Base-by-base conservation (phyloP, 2,329 filamentous ascomycete species). In the Alternaria burnsii region DNA sequence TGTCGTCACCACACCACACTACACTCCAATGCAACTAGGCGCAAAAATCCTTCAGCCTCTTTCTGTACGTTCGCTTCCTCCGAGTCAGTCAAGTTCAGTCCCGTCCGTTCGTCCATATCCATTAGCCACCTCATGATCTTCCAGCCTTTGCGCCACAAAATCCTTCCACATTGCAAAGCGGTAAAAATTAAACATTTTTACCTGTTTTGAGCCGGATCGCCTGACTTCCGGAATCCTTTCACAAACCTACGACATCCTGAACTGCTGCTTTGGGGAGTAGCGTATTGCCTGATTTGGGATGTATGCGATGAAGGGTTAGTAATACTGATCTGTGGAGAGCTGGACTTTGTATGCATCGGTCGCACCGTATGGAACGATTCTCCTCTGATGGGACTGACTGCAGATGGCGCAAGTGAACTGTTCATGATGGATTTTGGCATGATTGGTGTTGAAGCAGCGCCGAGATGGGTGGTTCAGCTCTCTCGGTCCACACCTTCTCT, bases 111-210 rank as follows among this genome's bases (percentile, higher is more conserved):
- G 32, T 24, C 20, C 30, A 50, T 22, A 16, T 20, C 30, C 30
- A 22, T n/a, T 24, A 20, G 16, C 46, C 36, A 36, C 46, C 30
- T 36, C 32, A 50, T 38, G 32, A 50, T 38, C 46, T 26, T 34
- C 46, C 30, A 34, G 46, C 46, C 9, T 34, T 24, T 50, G 46
- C 46, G 30, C 46, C 46, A 50, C 46, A 20, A 18, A 50, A 50
- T 50, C 46, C 32, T 50, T 50, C 46, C 32, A 36, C 46, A n/a
- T 16, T 22, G 46, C 46, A 34, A 50, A 50, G 34, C 32, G 46
- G 46, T 50, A 50, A 50, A 50, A 38, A 24, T 32, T 12, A 50
- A 50, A 38, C 46, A 50, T 26, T 36, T 50, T 36, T 50, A 36
- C 32, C 46, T 50, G 46, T 50, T 50, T 50, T 38, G 32, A 36